Evolutionary conservation across 257 asterid genomes (phyloP).

Genomic region (Ilex asprella): DNA sequence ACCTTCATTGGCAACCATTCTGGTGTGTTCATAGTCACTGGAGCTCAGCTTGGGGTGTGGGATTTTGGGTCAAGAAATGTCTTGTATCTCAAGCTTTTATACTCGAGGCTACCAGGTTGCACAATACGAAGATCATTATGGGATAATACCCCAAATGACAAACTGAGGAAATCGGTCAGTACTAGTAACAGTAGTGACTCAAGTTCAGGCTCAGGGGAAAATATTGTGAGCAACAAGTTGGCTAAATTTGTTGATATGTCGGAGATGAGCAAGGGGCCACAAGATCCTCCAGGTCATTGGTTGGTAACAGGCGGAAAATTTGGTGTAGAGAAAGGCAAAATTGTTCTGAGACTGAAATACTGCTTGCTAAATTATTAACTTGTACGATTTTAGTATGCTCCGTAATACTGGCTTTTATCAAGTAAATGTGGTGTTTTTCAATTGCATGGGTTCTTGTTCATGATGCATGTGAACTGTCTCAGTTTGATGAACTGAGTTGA

Average conservation of each 20-base stretch:
- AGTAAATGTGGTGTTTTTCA: constrained; percentile 17
- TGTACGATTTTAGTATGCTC: not conserved
- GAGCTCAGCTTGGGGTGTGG: constrained; percentile 91
- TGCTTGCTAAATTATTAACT: constrained; percentile 68
- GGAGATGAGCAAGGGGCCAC: constrained; percentile 66
- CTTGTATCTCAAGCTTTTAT: constrained; percentile 67
- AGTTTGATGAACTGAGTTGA: constrained; percentile 6
- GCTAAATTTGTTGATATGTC: constrained; percentile 62
- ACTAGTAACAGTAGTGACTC: constrained; percentile 24
- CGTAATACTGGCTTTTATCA: not conserved
- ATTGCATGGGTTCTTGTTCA: constrained; percentile 15
- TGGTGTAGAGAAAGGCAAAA: constrained; percentile 76
- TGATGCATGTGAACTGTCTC: constrained; percentile 7
- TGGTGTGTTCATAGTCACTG: constrained; percentile 61
- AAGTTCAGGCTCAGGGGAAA: constrained; percentile 42
- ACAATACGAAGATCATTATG: constrained; percentile 61
- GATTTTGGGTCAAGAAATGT: constrained; percentile 77
- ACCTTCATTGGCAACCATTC: constrained; percentile 52
- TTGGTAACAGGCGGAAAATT: constrained; percentile 85
- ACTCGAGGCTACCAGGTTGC: constrained; percentile 68
- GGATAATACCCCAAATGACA: constrained; percentile 55
- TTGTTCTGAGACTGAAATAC: constrained; percentile 67
- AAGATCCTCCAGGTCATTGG: constrained; percentile 85
- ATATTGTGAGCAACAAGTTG: constrained; percentile 45
- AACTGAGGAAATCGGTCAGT: constrained; percentile 20